Conservation (phyloP, 2,329 filamentous ascomycete genomes). For the Davidsoniella australis region DNA sequence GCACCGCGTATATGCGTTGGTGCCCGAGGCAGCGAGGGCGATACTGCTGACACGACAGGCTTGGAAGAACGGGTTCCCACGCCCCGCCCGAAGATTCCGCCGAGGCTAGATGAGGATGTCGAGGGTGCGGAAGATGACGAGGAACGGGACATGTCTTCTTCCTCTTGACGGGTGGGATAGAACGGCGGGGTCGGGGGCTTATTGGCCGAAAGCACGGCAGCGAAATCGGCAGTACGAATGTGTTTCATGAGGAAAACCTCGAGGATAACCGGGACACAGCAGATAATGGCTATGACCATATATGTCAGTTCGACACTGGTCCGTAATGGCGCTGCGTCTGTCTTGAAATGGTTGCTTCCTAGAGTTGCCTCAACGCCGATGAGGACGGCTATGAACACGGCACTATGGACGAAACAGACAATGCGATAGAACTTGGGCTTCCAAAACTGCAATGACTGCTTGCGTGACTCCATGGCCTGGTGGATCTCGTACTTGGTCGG, state of each 20-base stretch:
- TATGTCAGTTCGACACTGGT: neutral
- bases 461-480: neutral
- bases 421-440: neutral
- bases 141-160: neutral
- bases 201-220: neutral
- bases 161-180: neutral
- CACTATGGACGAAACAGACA: neutral
- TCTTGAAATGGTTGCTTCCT: neutral
- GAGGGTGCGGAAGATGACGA: neutral
- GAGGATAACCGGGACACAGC: neutral
- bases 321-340: neutral
- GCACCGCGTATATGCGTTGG: neutral
- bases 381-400: neutral
- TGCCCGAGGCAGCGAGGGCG: neutral
- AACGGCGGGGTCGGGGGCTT: neutral
- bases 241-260: neutral
- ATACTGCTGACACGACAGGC: neutral
- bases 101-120: neutral
- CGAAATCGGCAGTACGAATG: constrained; percentile 1
- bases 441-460: neutral
- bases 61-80: neutral
- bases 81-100: too few relatives aligned
- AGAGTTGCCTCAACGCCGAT: neutral
- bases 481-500: constrained; percentile 1
- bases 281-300: neutral